A percentile compares a stretch with the other conserved stretches of the same genome.
phyloP scores from a whole-genome alignment of 2,329 filamentous ascomycete species.

The Epichloe brachyelytri region DNA sequence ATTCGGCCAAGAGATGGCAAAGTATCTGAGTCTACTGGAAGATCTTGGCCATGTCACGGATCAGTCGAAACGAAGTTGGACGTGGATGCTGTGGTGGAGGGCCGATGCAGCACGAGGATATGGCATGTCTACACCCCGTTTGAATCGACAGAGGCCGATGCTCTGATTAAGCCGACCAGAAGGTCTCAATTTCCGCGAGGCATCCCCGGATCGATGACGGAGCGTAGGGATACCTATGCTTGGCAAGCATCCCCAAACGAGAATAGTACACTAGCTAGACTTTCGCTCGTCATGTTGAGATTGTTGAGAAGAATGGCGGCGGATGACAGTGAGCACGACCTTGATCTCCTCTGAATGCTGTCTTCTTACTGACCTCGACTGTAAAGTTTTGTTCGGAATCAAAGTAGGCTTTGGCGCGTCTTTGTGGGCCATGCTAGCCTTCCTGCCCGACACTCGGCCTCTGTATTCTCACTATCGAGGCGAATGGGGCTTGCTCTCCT shows the following conservation, averaged over 20 bases:
- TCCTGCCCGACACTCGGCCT: constrained; percentile 58
- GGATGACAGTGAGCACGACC: constrained; percentile 31
- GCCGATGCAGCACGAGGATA: background rate
- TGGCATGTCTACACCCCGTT: constrained; percentile 11
- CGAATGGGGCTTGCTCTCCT: constrained; percentile 89
- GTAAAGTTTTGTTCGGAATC: constrained; percentile 53
- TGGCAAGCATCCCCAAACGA: constrained; percentile 34
- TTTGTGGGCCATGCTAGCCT: constrained; percentile 72
- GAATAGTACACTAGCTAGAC: constrained; percentile 24
- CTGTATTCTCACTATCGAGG: constrained; percentile 74
- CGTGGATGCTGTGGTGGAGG: constrained; percentile 67
- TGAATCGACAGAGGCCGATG: constrained; percentile 20
- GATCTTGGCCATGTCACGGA: constrained; percentile 61
- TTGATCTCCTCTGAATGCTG: background rate
- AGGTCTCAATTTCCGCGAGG: constrained; percentile 35
- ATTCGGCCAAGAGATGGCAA: constrained; percentile 74
- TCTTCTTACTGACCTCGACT: background rate
- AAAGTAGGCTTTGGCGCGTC: constrained; percentile 82
- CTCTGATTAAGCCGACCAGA: constrained; percentile 27
- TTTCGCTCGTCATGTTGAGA: constrained; percentile 29
- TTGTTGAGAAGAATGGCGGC: constrained; percentile 29
- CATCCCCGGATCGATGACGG: constrained; percentile 34
- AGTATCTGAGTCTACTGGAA: constrained; percentile 66
- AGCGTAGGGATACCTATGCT: constrained; percentile 31
- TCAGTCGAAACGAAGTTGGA: constrained; percentile 52